Evolutionary conservation across 2,329 filamentous ascomycete genomes (phyloP).

Genomic region (Monosporascus ibericus): DNA sequence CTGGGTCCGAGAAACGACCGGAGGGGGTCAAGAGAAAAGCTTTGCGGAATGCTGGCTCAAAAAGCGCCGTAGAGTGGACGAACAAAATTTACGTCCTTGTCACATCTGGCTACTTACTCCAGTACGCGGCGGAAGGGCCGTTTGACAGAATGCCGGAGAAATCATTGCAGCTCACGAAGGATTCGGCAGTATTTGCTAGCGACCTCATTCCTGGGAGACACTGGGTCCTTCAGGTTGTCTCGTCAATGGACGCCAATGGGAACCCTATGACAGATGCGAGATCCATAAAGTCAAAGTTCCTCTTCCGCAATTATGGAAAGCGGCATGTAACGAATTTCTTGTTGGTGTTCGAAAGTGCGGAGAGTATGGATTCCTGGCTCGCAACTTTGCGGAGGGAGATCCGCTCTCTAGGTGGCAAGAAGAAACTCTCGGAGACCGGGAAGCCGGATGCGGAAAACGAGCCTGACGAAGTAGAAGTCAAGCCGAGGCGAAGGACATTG

Average conservation of each 20-base stretch:
- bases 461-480: constrained; percentile 27
- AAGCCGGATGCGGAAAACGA: constrained; percentile 38
- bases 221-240: constrained; percentile 73
- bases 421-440: constrained; percentile 54
- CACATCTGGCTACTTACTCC: constrained; percentile 65
- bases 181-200: constrained; percentile 74
- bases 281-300: constrained; percentile 60
- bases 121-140: constrained; percentile 65
- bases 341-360: constrained; percentile 65
- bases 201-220: constrained; percentile 74
- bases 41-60: constrained; percentile 31
- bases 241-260: constrained; percentile 55
- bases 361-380: constrained; percentile 75
- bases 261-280: constrained; percentile 43
- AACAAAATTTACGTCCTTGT: constrained; percentile 68
- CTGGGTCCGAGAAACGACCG: constrained; percentile 25
- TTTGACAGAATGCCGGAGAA: constrained; percentile 71
- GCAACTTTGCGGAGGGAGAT: constrained; percentile 62
- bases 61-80: constrained; percentile 55
- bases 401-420: constrained; percentile 62
- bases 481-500: constrained; percentile 39
- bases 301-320: constrained; percentile 52
- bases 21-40: constrained; percentile 42
- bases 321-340: constrained; percentile 58
- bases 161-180: constrained; percentile 62